These are phyloP conservation scores for Saccharomycopsis hybrid DNA, from an alignment of 1,139 yeast species.

Conservation along the genomic window DNA sequence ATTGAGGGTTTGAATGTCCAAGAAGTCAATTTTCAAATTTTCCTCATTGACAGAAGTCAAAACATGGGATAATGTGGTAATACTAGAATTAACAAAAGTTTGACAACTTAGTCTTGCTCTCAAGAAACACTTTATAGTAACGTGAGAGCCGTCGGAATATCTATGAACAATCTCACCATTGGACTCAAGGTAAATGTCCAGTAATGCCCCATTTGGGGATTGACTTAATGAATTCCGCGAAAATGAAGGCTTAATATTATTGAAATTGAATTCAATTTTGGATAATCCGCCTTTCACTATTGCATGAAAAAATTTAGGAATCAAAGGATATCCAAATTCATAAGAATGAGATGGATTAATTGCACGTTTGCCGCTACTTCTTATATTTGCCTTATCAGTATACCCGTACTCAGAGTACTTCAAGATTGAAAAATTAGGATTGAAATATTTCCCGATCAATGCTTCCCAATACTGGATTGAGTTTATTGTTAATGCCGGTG, in stretches of 20 bases:
- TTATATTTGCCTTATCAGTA: background rate
- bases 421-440: background rate
- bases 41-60: conserved; percentile 12
- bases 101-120: conserved; percentile 5
- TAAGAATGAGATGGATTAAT: background rate
- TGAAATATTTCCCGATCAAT: conserved; percentile 16
- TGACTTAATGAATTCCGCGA: background rate
- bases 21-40: conserved; percentile 8
- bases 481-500: conserved; percentile 2
- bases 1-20: conserved; percentile 8
- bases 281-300: conserved; percentile 9
- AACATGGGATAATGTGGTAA: background rate
- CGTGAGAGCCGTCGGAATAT: conserved; percentile 12
- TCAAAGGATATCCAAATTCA: conserved; percentile 14
- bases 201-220: background rate
- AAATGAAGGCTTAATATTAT: conserved; percentile 1
- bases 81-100: background rate
- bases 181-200: conserved; percentile 7
- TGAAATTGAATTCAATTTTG: conserved; percentile 13
- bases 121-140: conserved; percentile 4
- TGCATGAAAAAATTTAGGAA: conserved; percentile 15
- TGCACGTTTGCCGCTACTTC: background rate
- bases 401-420: background rate
- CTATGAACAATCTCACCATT: conserved; percentile 11
- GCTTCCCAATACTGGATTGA: conserved; percentile 16